Evolutionary conservation across 768 basidiomycete genomes (phyloP).

Genomic region (Russula earlei): DNA sequence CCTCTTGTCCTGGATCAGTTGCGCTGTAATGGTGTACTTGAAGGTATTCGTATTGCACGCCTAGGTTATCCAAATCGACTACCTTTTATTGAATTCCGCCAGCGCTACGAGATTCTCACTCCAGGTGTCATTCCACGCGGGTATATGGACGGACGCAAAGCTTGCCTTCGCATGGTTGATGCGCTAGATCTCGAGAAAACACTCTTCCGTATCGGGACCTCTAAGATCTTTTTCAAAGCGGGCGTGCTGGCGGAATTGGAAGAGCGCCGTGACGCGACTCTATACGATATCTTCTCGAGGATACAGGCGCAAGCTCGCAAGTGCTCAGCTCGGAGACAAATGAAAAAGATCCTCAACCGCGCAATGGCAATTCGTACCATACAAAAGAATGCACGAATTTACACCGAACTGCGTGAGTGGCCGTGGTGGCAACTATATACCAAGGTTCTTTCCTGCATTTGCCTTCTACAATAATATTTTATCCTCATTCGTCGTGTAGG

Average conservation of each 20-base stretch:
- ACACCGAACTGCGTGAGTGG: slow-evolving; percentile 87
- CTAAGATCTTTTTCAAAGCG: slow-evolving; percentile 99
- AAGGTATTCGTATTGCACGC: slow-evolving; percentile 96
- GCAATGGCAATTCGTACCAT: slow-evolving; percentile 87
- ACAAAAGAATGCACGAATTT: slow-evolving; percentile 88
- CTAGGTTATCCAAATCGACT: slow-evolving; percentile 95
- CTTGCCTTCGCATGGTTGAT: slow-evolving; percentile 84
- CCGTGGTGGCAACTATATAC: slow-evolving; percentile 99
- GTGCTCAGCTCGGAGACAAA: slow-evolving; percentile 80
- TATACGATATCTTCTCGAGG: slow-evolving; percentile 82
- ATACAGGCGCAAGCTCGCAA: slow-evolving; percentile 81
- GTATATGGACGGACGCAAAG: slow-evolving; percentile 97
- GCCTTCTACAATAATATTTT: not conserved
- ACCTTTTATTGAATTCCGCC: slow-evolving; percentile 94
- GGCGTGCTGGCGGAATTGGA: slow-evolving; percentile 95
- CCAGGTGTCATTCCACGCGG: slow-evolving; percentile 89
- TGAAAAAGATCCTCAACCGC: slow-evolving; percentile 90
- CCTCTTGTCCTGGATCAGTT: slow-evolving; percentile 94
- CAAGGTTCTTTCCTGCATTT: slow-evolving; percentile 40
- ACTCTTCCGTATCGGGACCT: slow-evolving; percentile 85
- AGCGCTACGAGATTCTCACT: slow-evolving; percentile 92
- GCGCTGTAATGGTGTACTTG: slow-evolving; percentile 96
- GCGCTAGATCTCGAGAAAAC: slow-evolving; percentile 80
- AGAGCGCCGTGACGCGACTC: slow-evolving; percentile 77
- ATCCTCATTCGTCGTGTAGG: slow-evolving; percentile 31